Conservation (phyloP, 768 basidiomycete genomes). For the Xerocomellus amylosporus region DNA sequence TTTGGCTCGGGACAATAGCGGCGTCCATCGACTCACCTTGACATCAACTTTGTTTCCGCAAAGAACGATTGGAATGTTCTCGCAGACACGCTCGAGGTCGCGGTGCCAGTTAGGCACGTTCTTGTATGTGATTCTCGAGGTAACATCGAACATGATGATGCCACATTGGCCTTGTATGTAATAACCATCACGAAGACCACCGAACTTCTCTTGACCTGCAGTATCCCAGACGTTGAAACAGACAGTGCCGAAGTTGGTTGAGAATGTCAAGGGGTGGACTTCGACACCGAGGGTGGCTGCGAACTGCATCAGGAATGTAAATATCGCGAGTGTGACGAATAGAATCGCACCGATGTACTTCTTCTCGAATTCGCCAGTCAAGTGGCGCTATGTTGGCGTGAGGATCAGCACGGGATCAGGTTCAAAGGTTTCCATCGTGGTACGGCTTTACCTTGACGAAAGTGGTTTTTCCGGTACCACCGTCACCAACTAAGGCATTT, state of each 20-base stretch:
- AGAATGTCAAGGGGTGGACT: slow-evolving; percentile 93
- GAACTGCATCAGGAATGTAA: slow-evolving; percentile 11
- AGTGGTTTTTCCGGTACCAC: slow-evolving; percentile 97
- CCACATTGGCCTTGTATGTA: slow-evolving; percentile 98
- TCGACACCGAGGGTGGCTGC: slow-evolving; percentile 99
- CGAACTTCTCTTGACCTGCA: slow-evolving; percentile 99
- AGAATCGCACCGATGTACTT: slow-evolving; percentile 87
- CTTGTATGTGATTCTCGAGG: slow-evolving; percentile 99
- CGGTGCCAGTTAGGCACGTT: slow-evolving; percentile 99
- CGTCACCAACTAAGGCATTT: slow-evolving; percentile 74
- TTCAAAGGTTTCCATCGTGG: slow-evolving; percentile 20
- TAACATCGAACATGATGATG: slow-evolving; percentile 99
- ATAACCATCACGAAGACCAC: slow-evolving; percentile 95
- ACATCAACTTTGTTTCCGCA: slow-evolving; percentile 99
- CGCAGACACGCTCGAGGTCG: slow-evolving; percentile 98
- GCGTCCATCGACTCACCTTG: slow-evolving; percentile 58
- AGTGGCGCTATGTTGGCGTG: slow-evolving; percentile 68
- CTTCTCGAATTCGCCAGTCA: slow-evolving; percentile 99
- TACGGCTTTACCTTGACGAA: slow-evolving; percentile 82
- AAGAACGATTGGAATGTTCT: slow-evolving; percentile 98
- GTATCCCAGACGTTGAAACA: slow-evolving; percentile 99
- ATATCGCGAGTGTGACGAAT: slow-evolving; percentile 10
- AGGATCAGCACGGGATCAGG: slow-evolving; percentile 60
- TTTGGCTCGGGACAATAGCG: neutral
- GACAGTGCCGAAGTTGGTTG: slow-evolving; percentile 98